A percentile compares a stretch with the other conserved stretches of the same genome.
Evolutionary conservation across 1,284 basidiomycete species (phyloP).

Genomic region (Irpex sp.): DNA sequence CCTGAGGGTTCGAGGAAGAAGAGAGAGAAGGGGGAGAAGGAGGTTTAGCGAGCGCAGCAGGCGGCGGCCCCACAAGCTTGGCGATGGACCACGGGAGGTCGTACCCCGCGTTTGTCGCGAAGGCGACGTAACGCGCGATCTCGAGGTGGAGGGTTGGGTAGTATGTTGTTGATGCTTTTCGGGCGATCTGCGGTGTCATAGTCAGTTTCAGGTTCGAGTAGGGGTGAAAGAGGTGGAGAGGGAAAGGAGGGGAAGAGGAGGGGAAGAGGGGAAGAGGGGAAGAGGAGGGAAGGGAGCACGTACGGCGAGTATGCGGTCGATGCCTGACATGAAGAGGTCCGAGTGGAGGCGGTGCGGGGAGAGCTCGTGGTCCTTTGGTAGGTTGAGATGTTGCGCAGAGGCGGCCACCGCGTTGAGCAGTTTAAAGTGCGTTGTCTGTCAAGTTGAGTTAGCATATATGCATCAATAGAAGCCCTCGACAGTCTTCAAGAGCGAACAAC

Average conservation of each 20-base stretch:
- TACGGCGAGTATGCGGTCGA: slow-evolving; percentile 86
- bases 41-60: slow-evolving; percentile 58
- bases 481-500: not conserved
- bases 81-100: slow-evolving; percentile 83
- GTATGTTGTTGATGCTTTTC: slow-evolving; percentile 92
- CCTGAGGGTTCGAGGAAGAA: no score
- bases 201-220: slow-evolving; percentile 1
- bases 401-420: slow-evolving; percentile 84
- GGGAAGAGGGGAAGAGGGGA: no score
- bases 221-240: not conserved
- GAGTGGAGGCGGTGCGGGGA: slow-evolving; percentile 86
- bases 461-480: no score
- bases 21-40: slow-evolving; percentile 1
- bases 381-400: slow-evolving; percentile 67
- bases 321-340: slow-evolving; percentile 89
- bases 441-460: no score
- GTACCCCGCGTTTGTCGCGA: slow-evolving; percentile 69
- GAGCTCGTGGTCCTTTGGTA: slow-evolving; percentile 73
- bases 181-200: slow-evolving; percentile 71
- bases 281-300: slow-evolving; percentile 20
- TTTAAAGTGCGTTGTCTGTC: slow-evolving; percentile 86
- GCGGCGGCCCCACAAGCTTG: slow-evolving; percentile 77
- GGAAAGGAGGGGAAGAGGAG: no score
- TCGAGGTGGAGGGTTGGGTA: slow-evolving; percentile 95
- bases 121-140: slow-evolving; percentile 84